Evolutionary conservation across 768 basidiomycete species (phyloP).

Genomic region (Amanita inopinata): DNA sequence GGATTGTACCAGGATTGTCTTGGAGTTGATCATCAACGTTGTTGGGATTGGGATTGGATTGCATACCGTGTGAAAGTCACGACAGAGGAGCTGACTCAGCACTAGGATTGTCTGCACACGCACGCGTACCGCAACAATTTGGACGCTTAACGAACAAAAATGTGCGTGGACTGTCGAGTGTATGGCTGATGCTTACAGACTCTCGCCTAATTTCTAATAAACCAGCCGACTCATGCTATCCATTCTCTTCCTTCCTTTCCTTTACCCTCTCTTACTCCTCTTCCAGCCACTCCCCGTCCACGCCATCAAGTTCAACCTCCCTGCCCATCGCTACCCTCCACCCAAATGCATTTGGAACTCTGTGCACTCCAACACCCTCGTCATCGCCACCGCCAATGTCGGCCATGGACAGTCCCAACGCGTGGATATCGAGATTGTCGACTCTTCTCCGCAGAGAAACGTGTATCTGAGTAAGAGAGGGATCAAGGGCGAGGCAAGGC

Average conservation of each 20-base stretch:
- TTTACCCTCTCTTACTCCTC: slow-evolving; percentile 21
- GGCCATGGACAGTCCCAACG: slow-evolving; percentile 67
- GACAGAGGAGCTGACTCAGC: too few relatives aligned
- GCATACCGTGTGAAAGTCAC: too few relatives aligned
- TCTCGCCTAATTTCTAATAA: too few relatives aligned
- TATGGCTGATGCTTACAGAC: too few relatives aligned
- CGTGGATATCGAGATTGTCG: slow-evolving; percentile 90
- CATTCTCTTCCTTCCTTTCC: slow-evolving; percentile 16
- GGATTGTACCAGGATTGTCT: too few relatives aligned
- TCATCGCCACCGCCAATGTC: slow-evolving; percentile 94
- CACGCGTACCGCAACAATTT: too few relatives aligned
- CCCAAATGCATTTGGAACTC: slow-evolving; percentile 94
- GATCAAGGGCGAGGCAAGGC: slow-evolving; percentile 83
- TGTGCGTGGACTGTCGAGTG: too few relatives aligned
- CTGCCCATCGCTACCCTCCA: slow-evolving; percentile 60
- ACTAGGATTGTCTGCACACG: too few relatives aligned
- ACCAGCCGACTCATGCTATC: slow-evolving; percentile 5
- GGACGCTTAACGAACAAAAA: too few relatives aligned
- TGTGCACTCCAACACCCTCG: slow-evolving; percentile 76
- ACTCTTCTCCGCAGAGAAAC: slow-evolving; percentile 77
- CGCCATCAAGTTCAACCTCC: slow-evolving; percentile 83
- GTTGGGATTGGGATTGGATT: too few relatives aligned
- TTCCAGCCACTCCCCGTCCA: slow-evolving; percentile 17
- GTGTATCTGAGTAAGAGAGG: slow-evolving; percentile 84
- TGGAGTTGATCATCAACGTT: too few relatives aligned